phyloP scores from a whole-genome alignment of 371 early-diverging fungal genomes.

The Rhizopus delemar region DNA sequence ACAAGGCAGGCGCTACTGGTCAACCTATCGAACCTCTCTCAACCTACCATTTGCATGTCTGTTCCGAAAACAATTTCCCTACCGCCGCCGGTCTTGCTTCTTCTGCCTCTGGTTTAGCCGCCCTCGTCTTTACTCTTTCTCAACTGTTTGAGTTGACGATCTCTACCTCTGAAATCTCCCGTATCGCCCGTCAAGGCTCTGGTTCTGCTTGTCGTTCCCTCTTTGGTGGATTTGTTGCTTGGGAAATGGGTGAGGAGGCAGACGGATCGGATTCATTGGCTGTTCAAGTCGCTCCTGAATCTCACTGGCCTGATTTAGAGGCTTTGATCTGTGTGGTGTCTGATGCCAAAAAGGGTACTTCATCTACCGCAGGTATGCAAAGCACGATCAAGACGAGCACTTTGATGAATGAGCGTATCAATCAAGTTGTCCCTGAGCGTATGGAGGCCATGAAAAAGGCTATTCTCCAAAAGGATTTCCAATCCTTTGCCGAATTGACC shows the following conservation, averaged over 20 bases:
- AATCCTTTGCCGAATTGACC: constrained; percentile 88
- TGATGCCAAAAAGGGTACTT: constrained; percentile 88
- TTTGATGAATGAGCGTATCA: constrained; percentile 83
- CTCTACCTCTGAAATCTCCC: constrained; percentile 74
- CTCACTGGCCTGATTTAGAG: constrained; percentile 95
- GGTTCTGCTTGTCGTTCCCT: constrained; percentile 97
- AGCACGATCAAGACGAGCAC: constrained; percentile 89
- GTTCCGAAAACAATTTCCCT: constrained; percentile 98
- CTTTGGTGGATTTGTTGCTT: constrained; percentile 96
- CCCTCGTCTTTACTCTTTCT: constrained; percentile 86
- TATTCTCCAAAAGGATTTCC: constrained; percentile 85
- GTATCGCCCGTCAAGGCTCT: constrained; percentile 94
- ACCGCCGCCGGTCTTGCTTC: constrained; percentile 99
- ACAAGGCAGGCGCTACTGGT: constrained; percentile 47
- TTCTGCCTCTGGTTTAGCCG: constrained; percentile 96
- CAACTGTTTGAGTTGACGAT: constrained; percentile 75
- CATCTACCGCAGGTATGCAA: constrained; percentile 97
- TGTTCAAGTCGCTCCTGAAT: constrained; percentile 85
- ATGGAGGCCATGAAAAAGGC: constrained; percentile 88
- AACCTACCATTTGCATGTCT: constrained; percentile 71
- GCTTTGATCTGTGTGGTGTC: constrained; percentile 93
- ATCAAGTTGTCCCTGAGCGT: constrained; percentile 79
- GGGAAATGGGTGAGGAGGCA: constrained; percentile 82
- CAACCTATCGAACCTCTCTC: constrained; percentile 53
- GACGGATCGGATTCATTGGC: constrained; percentile 91